phyloP scores from a whole-genome alignment of 176 grass and related monocot species.

The Otatea glauca region DNA sequence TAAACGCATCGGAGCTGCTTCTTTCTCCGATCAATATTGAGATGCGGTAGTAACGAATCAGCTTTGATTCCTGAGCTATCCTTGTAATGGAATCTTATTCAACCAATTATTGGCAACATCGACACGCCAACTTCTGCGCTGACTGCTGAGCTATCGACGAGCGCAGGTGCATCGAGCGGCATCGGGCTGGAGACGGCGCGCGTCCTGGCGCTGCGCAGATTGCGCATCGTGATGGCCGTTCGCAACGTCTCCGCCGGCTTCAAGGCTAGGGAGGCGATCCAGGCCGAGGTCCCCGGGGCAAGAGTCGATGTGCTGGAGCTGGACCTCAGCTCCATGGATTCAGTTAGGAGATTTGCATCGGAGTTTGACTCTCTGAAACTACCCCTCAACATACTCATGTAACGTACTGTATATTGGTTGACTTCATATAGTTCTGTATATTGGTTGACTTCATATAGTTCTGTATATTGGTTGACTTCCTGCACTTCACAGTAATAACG shows the following conservation, averaged over 20 bases:
- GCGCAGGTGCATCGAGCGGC: slow-evolving; percentile 68
- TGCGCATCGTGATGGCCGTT: slow-evolving; percentile 62
- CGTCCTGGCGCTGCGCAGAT: slow-evolving; percentile 63
- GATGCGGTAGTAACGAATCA: not conserved
- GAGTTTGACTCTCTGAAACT: slow-evolving; percentile 57
- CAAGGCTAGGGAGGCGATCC: slow-evolving; percentile 46
- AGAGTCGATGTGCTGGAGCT: slow-evolving; percentile 62
- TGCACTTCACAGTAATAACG: slow-evolving; percentile 47
- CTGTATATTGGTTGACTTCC: not conserved
- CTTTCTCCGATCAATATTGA: not conserved
- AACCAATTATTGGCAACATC: no score
- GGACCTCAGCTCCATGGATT: slow-evolving; percentile 77
- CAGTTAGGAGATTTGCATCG: slow-evolving; percentile 56
- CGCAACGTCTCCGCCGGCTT: slow-evolving; percentile 56
- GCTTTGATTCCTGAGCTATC: no score
- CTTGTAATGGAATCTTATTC: no score
- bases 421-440: not conserved
- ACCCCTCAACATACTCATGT: slow-evolving; percentile 73
- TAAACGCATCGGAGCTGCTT: not conserved
- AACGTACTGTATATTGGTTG: not conserved
- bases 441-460: not conserved
- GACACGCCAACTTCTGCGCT: no score
- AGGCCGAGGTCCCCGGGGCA: slow-evolving; percentile 39
- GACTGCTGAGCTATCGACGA: no score
- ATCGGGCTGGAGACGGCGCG: slow-evolving; percentile 71